A percentile compares a stretch with the other conserved stretches of the same genome.
Evolutionary conservation across 805 yeast genomes (phyloP).

Genomic region (Metschnikowia borealis): DNA sequence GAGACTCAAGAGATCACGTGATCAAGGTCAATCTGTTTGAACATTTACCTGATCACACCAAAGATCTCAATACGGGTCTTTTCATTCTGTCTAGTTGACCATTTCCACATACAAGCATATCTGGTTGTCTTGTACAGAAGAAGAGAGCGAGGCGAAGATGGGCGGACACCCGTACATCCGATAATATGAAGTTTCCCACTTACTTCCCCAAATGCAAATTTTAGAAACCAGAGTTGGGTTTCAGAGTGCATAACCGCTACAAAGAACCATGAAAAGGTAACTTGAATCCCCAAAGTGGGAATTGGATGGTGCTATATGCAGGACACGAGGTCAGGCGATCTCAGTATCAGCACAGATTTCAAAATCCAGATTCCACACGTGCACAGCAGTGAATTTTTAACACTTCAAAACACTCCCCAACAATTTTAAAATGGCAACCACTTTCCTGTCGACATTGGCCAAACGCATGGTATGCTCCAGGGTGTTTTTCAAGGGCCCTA

Average conservation of each 20-base stretch:
- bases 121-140: not conserved
- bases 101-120: conserved; percentile 1
- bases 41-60: too few species aligned
- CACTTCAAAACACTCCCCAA: not conserved
- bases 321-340: not conserved
- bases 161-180: conserved; percentile 2
- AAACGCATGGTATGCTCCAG: not conserved
- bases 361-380: not conserved
- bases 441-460: not conserved
- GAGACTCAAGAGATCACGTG: not conserved
- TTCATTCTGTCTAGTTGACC: not conserved
- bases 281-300: too few species aligned
- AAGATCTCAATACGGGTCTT: not conserved
- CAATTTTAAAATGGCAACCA: not conserved
- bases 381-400: not conserved
- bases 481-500: not conserved
- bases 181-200: not conserved
- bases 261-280: not conserved
- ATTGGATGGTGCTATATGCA: not conserved
- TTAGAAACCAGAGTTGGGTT: not conserved
- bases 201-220: too few species aligned
- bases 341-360: not conserved
- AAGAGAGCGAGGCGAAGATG: not conserved
- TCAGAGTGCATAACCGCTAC: not conserved
- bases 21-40: too few species aligned